Evolutionary conservation across 2,329 filamentous ascomycete genomes (phyloP).

Genomic region (Xylaria sp.): DNA sequence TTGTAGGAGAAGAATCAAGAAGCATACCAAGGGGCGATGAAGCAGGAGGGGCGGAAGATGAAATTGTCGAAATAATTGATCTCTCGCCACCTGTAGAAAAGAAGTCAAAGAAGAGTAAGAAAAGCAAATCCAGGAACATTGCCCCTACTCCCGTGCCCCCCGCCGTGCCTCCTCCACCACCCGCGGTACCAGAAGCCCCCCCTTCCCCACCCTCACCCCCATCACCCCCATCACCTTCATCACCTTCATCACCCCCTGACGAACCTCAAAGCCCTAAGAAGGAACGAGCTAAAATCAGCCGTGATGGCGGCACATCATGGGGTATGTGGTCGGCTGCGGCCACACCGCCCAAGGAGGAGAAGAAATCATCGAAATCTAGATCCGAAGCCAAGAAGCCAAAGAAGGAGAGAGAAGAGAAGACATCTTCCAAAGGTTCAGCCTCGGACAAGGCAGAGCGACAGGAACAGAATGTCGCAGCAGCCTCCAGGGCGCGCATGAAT

Average conservation of each 20-base stretch:
- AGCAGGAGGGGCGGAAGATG: conserved; percentile 36
- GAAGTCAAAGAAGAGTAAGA: conserved; percentile 40
- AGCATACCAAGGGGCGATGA: conserved; percentile 40
- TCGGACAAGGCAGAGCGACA: conserved; percentile 63
- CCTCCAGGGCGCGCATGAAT: conserved; percentile 61
- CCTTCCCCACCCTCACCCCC: conserved; percentile 51
- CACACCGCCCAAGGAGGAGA: conserved; percentile 61
- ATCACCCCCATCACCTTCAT: conserved; percentile 52
- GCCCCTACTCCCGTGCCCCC: conserved; percentile 35
- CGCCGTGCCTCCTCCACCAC: conserved; percentile 51
- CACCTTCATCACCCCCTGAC: conserved; percentile 49
- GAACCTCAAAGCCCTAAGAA: conserved; percentile 70
- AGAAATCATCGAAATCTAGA: conserved; percentile 63
- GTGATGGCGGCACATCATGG: conserved; percentile 73
- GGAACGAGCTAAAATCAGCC: conserved; percentile 77
- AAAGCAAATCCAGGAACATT: conserved; percentile 44
- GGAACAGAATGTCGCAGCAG: conserved; percentile 52
- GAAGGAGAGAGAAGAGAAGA: conserved; percentile 68
- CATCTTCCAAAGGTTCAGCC: conserved; percentile 68
- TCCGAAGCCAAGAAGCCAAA: conserved; percentile 66
- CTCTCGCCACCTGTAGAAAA: conserved; percentile 49
- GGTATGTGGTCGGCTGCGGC: conserved; percentile 73
- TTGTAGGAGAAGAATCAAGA: conserved; percentile 39
- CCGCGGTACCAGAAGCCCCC: conserved; percentile 45
- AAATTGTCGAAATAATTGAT: conserved; percentile 58